Evolutionary conservation across 257 asterid species (phyloP), one percentile per base, ranked within the genome.

Genomic region (Solanum pimpinellifolium): DNA sequence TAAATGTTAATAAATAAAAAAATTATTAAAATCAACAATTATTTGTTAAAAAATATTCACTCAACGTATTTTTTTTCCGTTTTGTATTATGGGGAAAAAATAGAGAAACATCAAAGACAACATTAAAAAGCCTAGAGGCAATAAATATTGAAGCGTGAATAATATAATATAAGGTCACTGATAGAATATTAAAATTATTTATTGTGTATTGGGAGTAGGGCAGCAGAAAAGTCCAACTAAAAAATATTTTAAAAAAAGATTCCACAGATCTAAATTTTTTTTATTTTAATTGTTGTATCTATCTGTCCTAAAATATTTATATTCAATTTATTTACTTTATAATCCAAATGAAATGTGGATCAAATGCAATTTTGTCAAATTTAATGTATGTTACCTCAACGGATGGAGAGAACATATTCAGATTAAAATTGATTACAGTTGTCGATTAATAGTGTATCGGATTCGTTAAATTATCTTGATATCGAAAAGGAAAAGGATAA

Each of bases 381-480:
- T 33, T 23, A 35, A 35, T 35, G 2, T 35, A 35, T 33, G 47
- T 35, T 72, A 0, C 47, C 9, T 5, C 27, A 9, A 72, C 16
- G 2, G 25, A 72, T 72, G 25, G n/a, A 69, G n/a, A 69, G 76
- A 69, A 31, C 8, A 69, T 69, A 69, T 23, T 62, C 25, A 20
- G 5, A 56, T 56, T 56, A 2, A 56, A 56, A 62, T 23, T 62
- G 29, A 60, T 11, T 23, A 29, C 12, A 56, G 65, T 56, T 7
- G 11, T 20, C 11, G 2, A 56, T 2, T 2, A 52, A 1, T 52
- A 1, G 1, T 56, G 10, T 52, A 2, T 56, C 65, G 25, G 0
- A 56, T 56, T 20, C 11, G 35, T 33, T 0, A 3, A 33, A 33
- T 33, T 33, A 33, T 33, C 35, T 33, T 33, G 5, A 3, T 33